Percentiles rank a stretch among this genome's conserved stretches.
Conservation (phyloP, 768 basidiomycete species). For the Hypsizygus marmoreus region DNA sequence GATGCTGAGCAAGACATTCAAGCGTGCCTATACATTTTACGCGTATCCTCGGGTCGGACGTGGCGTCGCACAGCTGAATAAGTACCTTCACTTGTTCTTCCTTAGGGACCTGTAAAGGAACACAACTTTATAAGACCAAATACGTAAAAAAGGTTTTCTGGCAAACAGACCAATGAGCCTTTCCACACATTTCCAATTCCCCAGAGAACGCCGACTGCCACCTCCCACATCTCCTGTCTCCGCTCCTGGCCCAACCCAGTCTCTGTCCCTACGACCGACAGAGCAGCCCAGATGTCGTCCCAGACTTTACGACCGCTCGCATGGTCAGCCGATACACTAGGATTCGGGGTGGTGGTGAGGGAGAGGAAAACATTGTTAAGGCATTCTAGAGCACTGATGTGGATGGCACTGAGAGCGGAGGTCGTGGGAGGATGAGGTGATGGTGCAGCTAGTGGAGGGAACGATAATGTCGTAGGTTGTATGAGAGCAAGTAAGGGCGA, state of each 20-base stretch:
- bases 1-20: constrained; percentile 77
- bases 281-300: constrained; percentile 64
- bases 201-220: constrained; percentile 84
- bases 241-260: constrained; percentile 64
- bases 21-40: constrained; percentile 87
- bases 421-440: constrained; percentile 89
- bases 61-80: constrained; percentile 63
- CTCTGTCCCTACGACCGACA: constrained; percentile 61
- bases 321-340: constrained; percentile 43
- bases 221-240: constrained; percentile 75
- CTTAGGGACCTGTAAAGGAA: constrained; percentile 47
- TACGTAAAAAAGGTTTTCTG: constrained; percentile 1
- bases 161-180: constrained; percentile 55
- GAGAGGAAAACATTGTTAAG: constrained; percentile 88
- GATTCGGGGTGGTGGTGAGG: constrained; percentile 50
- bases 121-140: background rate
- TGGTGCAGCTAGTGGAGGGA: constrained; percentile 66
- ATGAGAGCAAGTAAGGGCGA: constrained; percentile 68
- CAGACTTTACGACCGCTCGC: constrained; percentile 59
- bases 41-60: constrained; percentile 53
- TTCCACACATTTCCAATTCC: constrained; percentile 81
- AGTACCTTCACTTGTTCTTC: constrained; percentile 65
- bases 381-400: constrained; percentile 85
- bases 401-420: constrained; percentile 79
- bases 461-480: constrained; percentile 79